A percentile compares a stretch with the other conserved stretches of the same genome.
phyloP scores from a whole-genome alignment of 306 rosid genomes.

The Purshia tridentata region DNA sequence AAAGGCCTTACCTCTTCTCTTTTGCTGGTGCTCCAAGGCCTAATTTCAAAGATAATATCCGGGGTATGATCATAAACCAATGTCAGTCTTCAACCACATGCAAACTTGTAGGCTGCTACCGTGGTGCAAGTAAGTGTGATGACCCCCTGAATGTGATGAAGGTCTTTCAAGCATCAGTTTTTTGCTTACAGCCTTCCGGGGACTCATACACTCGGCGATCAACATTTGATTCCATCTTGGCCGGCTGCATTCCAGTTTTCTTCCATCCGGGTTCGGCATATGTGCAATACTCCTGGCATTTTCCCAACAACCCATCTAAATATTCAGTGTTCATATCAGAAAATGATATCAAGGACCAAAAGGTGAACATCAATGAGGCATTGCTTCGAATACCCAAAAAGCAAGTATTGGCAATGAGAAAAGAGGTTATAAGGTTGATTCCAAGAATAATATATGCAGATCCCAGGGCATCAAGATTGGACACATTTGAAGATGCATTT shows the following conservation, averaged over 20 bases:
- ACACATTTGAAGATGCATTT: slow-evolving; percentile 51
- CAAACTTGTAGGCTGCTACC: slow-evolving; percentile 32
- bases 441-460: slow-evolving; percentile 45
- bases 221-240: slow-evolving; percentile 55
- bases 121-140: slow-evolving; percentile 20
- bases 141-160: slow-evolving; percentile 31
- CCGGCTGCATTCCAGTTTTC: slow-evolving; percentile 62
- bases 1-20: slow-evolving; percentile 45
- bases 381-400: slow-evolving; percentile 30
- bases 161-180: slow-evolving; percentile 45
- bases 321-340: slow-evolving; percentile 41
- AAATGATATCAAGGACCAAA: slow-evolving; percentile 29
- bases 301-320: slow-evolving; percentile 29
- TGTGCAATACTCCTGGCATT: slow-evolving; percentile 55
- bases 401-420: slow-evolving; percentile 42
- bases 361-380: slow-evolving; percentile 30
- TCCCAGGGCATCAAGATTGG: slow-evolving; percentile 33
- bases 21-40: slow-evolving; percentile 56
- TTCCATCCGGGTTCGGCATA: slow-evolving; percentile 55
- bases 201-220: slow-evolving; percentile 58
- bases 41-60: slow-evolving; percentile 1
- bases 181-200: slow-evolving; percentile 58
- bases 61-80: slow-evolving; percentile 38
- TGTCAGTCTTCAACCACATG: slow-evolving; percentile 36
- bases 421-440: slow-evolving; percentile 44